Evolutionary conservation across 1,284 basidiomycete species (phyloP), one percentile per base, ranked within the genome.

Genomic region (Meripilus lineatus): DNA sequence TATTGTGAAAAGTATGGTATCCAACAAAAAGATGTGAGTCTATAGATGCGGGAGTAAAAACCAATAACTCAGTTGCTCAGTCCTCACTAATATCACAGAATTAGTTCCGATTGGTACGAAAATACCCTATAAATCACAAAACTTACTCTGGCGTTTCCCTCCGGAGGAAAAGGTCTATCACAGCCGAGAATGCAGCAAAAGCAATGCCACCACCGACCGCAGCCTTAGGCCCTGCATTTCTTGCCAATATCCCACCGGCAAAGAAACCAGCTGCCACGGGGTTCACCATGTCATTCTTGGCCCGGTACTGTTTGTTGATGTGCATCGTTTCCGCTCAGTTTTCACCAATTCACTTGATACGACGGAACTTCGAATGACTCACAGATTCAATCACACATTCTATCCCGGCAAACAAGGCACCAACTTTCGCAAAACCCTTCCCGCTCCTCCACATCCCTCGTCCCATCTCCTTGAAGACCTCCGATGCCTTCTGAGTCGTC

Each of bases 351-450:
- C 21, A 17, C 6, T 26, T 17, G 25, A 38, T 5, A 20, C n/a
- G n/a, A n/a, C n/a, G n/a, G n/a, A n/a, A n/a, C n/a, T n/a, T n/a
- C n/a, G n/a, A 7, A 40, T 6, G 17, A 83, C 93, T 67, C 65
- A 93, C 94, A 49, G 88, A 90, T 70, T 99, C 95, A 47, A 98
- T 89, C 50, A 92, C 84, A 60, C 95, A 99, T 68, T 99, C 96
- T 13, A 92, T 83, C 23, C 94, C 93, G 14, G 91, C 85, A 63
- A 93, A 99, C 38, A 99, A 59, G 4, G 89, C 90, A 14, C 94
- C 95, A 38, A 99, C 91, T 69, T 95, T 96, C 1, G 85, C 94
- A 58, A 98, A 98, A 0, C 93, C 89, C 62, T 87, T 93, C 11
- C 95, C 95, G 42, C 77, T 88, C 24, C 77, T 73, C 79, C 82